These are phyloP conservation scores for Colletotrichum sojae DNA, from an alignment of 2,329 filamentous ascomycete species.

Conservation along the genomic window DNA sequence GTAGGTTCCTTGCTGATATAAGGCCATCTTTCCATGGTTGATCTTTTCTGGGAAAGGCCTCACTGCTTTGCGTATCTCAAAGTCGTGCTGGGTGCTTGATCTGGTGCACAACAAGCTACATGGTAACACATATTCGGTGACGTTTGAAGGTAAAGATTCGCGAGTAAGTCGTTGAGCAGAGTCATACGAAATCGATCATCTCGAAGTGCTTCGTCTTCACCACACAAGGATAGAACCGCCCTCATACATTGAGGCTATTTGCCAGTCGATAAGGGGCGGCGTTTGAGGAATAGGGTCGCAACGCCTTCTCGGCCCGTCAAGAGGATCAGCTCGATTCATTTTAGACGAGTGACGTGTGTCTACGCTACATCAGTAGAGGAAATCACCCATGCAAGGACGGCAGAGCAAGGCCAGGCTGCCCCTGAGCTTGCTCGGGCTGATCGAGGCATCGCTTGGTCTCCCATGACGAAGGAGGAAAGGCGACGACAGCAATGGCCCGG, in stretches of 20 bases:
- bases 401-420: conserved; percentile 13
- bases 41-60: no score
- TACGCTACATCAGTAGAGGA: not conserved
- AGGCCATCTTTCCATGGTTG: no score
- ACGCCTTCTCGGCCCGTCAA: conserved; percentile 13
- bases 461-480: conserved; percentile 9
- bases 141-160: no score
- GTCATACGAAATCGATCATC: no score
- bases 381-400: conserved; percentile 34
- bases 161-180: no score
- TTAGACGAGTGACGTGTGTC: conserved; percentile 15
- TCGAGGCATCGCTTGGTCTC: not conserved
- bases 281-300: not conserved
- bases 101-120: no score
- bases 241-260: not conserved
- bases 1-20: no score
- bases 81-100: no score
- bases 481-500: conserved; percentile 11
- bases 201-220: not conserved
- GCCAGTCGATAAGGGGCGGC: not conserved
- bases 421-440: conserved; percentile 17
- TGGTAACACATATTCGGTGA: no score
- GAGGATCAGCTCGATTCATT: not conserved
- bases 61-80: no score
- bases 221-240: not conserved